A percentile compares a stretch with the other conserved stretches of the same genome.
phyloP scores from a whole-genome alignment of 2,329 filamentous ascomycete species.

The Cercospora berteroae region DNA sequence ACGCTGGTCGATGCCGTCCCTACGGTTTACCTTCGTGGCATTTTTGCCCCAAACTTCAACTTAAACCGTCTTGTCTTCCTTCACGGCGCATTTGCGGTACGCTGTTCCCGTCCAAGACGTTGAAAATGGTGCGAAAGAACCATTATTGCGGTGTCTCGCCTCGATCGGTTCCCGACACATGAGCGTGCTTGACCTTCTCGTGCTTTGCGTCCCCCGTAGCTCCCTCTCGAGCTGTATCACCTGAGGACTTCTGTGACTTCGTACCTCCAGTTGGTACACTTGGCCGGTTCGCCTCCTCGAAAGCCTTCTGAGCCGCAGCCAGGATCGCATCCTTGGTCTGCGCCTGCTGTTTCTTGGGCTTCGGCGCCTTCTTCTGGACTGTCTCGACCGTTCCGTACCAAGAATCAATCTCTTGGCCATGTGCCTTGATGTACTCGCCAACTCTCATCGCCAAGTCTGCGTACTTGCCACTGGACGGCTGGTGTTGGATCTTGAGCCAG shows the following conservation, averaged over 20 bases:
- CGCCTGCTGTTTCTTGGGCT: not conserved
- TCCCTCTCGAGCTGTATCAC: not conserved
- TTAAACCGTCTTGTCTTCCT: not conserved
- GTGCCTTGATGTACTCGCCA: not conserved
- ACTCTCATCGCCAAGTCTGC: not conserved
- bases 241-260: not conserved
- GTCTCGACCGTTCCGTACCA: not conserved
- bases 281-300: not conserved
- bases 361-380: not conserved
- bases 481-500: not conserved
- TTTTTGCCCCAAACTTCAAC: not conserved
- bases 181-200: not conserved
- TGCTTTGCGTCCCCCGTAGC: not conserved
- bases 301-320: conserved; percentile 4
- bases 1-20: not conserved
- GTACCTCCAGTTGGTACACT: not conserved
- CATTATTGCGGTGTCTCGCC: not conserved
- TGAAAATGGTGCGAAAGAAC: not conserved
- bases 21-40: not conserved
- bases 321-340: conserved; percentile 2
- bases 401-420: not conserved
- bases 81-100: not conserved
- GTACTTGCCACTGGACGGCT: not conserved
- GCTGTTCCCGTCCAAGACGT: not conserved
- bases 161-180: not conserved